Base-by-base conservation (phyloP, 371 early-diverging fungal genomes). In the Apophysomyces variabilis region DNA sequence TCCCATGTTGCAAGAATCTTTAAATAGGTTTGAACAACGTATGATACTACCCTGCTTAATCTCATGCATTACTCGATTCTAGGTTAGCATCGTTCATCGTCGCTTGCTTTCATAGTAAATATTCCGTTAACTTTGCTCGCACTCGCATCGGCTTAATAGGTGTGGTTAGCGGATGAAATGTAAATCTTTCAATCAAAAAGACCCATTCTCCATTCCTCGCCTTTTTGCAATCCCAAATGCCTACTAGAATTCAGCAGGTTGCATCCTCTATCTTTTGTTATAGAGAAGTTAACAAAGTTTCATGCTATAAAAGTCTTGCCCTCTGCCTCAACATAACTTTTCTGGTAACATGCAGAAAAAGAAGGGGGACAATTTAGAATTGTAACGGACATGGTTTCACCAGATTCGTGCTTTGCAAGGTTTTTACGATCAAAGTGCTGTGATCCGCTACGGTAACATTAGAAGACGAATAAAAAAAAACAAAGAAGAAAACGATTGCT, bases 261-360 rank as follows among this genome's bases (percentile, higher is more conserved):
- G 54, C 54, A 50, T 50, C 54, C 7, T 50, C 54, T 50, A 50
- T 50, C 54, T 50, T 18, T 21, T 1, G 54, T 9, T 50, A 50
- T 21, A 9, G 54, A 11, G 21, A 9, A 50, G 1, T 50, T 21
- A 8, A 9, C 21, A 50, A 26, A 21, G 5, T 21, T n/a, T 50
- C n/a, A 9, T 50, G 54, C 21, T 50, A 21, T 26, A 16, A 50
- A 50, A 8, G n/a, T 11, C 16, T 50, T 21, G 54, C 54, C 9
- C 54, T 50, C 9, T 50, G 54, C 21, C 21, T 50, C 5, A 50
- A 50, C 21, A 9, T 50, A 21, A 7, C 54, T 18, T 50, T 21
- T 21, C n/a, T 50, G 54, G 54, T 50, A 50, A 26, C 46, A 13
- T 1, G 16, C 8, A 21, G 21, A 8, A 11, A 7, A 21, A 18